Percentiles rank a stretch among this genome's conserved stretches.
Evolutionary conservation across 306 rosid genomes (phyloP).

Genomic region (Biancaea sappan): DNA sequence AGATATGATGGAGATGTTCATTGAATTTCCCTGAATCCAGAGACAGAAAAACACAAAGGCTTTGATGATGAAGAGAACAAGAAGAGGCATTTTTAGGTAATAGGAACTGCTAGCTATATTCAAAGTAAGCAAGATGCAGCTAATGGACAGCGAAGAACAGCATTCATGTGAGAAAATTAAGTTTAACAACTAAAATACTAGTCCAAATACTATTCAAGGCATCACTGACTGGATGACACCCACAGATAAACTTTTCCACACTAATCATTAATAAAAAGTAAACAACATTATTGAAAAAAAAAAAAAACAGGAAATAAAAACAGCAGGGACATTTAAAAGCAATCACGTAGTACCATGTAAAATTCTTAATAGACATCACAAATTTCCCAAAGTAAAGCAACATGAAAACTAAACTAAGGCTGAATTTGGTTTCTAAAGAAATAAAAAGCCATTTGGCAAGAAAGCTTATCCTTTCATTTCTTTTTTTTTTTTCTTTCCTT

Average conservation of each 20-base stretch:
- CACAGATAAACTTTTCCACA: not conserved
- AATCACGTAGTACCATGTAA: not conserved
- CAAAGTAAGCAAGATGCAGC: not conserved
- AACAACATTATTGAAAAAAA: not conserved
- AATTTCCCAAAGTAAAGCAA: not conserved
- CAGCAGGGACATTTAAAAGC: not conserved
- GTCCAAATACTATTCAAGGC: not conserved
- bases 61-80: not conserved
- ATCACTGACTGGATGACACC: not conserved
- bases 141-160: not conserved
- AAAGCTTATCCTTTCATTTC: not conserved
- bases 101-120: not conserved
- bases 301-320: not conserved
- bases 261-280: not conserved
- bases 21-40: conserved; percentile 5
- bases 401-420: conserved; percentile 11
- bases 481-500: not conserved
- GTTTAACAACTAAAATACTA: not conserved
- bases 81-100: not conserved
- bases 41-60: not conserved
- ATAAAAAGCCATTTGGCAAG: not conserved
- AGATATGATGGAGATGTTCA: not conserved
- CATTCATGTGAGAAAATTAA: not conserved
- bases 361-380: not conserved
- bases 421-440: not conserved